phyloP scores from a whole-genome alignment of 2,329 filamentous ascomycete genomes.

The Boeremia exigua region DNA sequence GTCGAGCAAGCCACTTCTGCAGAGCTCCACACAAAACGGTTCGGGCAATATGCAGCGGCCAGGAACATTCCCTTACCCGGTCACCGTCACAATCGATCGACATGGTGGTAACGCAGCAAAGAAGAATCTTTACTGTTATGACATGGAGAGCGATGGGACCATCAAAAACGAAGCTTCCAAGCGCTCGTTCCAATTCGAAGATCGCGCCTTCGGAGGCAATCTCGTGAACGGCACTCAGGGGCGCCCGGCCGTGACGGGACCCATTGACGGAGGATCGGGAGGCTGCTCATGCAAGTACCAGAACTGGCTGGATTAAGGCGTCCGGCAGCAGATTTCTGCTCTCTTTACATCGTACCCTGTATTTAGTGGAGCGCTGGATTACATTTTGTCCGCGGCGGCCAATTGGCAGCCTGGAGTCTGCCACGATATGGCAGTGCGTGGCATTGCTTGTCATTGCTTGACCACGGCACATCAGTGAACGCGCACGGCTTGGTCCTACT shows the following conservation, averaged over 20 bases:
- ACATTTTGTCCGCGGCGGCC: constrained; percentile 19
- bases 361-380: constrained; percentile 29
- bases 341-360: constrained; percentile 10
- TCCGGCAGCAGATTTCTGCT: constrained; percentile 10
- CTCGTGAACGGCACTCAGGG: constrained; percentile 59
- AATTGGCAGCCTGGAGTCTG: constrained; percentile 12
- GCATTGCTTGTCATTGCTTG: constrained; percentile 17
- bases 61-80: constrained; percentile 66
- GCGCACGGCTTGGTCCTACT: constrained; percentile 5
- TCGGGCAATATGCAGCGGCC: constrained; percentile 57
- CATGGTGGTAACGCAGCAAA: constrained; percentile 61
- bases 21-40: constrained; percentile 37
- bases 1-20: constrained; percentile 44
- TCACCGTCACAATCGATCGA: constrained; percentile 65
- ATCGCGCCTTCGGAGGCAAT: constrained; percentile 57
- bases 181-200: constrained; percentile 59
- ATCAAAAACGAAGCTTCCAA: constrained; percentile 48
- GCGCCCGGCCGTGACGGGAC: constrained; percentile 50
- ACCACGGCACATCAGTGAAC: constrained; percentile 5
- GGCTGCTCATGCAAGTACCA: constrained; percentile 67
- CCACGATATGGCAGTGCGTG: constrained; percentile 12
- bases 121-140: constrained; percentile 68
- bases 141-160: constrained; percentile 56
- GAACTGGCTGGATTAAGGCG: constrained; percentile 53
- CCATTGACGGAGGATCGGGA: constrained; percentile 64